Conservation (phyloP, 2,329 filamentous ascomycete genomes). For the Cercospora sp. region DNA sequence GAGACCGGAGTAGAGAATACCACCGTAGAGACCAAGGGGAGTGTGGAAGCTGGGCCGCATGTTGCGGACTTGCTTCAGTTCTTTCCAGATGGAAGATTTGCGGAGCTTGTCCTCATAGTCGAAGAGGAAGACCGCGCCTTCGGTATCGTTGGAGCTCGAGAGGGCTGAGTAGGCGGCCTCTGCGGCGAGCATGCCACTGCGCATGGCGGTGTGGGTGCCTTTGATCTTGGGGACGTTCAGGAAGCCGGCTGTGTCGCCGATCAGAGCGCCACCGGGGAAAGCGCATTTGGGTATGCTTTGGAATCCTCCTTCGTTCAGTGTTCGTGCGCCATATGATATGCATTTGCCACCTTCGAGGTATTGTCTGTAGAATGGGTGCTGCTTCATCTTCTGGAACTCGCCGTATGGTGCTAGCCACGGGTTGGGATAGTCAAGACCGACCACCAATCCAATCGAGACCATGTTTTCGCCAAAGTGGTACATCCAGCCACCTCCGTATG, state of each 20-base stretch:
- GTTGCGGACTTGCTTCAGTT: slow-evolving; percentile 92
- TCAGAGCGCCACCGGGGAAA: slow-evolving; percentile 91
- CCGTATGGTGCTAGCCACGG: slow-evolving; percentile 94
- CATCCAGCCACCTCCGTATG: slow-evolving; percentile 98
- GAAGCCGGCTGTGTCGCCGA: slow-evolving; percentile 94
- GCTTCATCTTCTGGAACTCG: slow-evolving; percentile 98
- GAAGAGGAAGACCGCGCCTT: slow-evolving; percentile 82
- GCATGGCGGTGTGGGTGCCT: slow-evolving; percentile 97
- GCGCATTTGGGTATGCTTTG: slow-evolving; percentile 97
- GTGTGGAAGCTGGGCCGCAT: slow-evolving; percentile 94
- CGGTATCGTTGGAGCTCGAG: slow-evolving; percentile 49
- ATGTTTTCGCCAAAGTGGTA: slow-evolving; percentile 99
- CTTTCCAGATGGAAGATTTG: slow-evolving; percentile 86
- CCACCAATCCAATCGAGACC: slow-evolving; percentile 86
- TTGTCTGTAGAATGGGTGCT: slow-evolving; percentile 84
- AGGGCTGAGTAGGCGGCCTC: slow-evolving; percentile 85
- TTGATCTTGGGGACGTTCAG: slow-evolving; percentile 98
- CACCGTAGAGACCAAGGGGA: slow-evolving; percentile 83
- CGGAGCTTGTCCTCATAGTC: slow-evolving; percentile 90
- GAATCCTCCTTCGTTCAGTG: slow-evolving; percentile 91
- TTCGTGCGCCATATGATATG: slow-evolving; percentile 91
- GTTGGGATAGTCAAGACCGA: slow-evolving; percentile 92
- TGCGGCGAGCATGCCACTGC: slow-evolving; percentile 92
- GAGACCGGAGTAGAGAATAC: slow-evolving; percentile 87
- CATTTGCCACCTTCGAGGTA: slow-evolving; percentile 96